Conservation (phyloP, 2,329 filamentous ascomycete species). For the Penicillium sp. region DNA sequence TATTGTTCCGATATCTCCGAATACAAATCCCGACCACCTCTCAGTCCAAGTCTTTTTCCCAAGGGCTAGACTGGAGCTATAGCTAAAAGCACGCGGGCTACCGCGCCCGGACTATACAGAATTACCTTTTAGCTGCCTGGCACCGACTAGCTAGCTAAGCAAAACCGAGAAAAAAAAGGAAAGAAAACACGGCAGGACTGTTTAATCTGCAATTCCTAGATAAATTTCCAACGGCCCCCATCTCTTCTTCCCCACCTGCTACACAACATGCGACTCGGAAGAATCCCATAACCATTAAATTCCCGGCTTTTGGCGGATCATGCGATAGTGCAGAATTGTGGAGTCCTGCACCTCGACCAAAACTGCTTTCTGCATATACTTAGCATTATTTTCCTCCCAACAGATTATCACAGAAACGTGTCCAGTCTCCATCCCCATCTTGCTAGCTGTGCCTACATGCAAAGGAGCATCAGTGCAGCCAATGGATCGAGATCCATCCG, state of each 20-base stretch:
- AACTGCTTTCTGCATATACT: background rate
- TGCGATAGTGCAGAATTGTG: constrained; percentile 19
- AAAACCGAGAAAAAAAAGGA: background rate
- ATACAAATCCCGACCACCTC: constrained; percentile 7
- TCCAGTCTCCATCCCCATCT: background rate
- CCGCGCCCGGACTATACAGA: background rate
- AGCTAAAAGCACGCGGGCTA: constrained; percentile 1
- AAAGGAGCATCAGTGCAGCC: background rate
- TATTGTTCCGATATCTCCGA: background rate
- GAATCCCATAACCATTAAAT: background rate
- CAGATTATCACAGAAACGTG: background rate
- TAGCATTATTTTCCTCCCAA: background rate
- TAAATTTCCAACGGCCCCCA: constrained; percentile 11
- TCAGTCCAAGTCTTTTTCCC: constrained; percentile 8
- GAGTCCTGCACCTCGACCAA: constrained; percentile 14
- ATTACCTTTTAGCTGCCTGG: background rate
- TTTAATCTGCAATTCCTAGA: constrained; percentile 12
- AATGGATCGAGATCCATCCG: constrained; percentile 1
- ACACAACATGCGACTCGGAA: background rate
- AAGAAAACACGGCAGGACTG: background rate
- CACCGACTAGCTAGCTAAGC: background rate
- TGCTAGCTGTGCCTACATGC: background rate
- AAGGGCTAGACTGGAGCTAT: constrained; percentile 3
- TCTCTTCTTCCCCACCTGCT: background rate
- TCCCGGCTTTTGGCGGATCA: constrained; percentile 3